phyloP scores from a whole-genome alignment of 495 filamentous ascomycete genomes.

The Penicillium argentinense region DNA sequence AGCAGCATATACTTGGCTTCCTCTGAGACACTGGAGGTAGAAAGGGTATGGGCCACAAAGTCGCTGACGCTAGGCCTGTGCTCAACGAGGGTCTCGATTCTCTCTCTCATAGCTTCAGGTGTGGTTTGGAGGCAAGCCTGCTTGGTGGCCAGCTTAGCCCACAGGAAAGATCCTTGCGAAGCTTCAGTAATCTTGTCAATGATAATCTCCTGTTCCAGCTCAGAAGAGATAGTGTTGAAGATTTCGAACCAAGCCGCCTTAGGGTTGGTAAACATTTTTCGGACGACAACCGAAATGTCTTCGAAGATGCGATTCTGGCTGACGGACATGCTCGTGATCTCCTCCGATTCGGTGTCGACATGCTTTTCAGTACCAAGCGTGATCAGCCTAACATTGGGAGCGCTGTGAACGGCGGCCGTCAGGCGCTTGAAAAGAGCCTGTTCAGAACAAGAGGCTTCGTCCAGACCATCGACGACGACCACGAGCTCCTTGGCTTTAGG shows the following conservation, averaged over 20 bases:
- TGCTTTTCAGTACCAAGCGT: slow-evolving; percentile 32
- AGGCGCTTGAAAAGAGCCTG: slow-evolving; percentile 24
- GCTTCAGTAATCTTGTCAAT: slow-evolving; percentile 36
- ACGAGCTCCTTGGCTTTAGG: slow-evolving; percentile 33
- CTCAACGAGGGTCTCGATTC: slow-evolving; percentile 22
- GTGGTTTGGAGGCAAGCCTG: slow-evolving; percentile 22
- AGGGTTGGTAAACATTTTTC: slow-evolving; percentile 16
- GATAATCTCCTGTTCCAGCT: slow-evolving; percentile 29
- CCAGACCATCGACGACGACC: slow-evolving; percentile 37
- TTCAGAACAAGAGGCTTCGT: slow-evolving; percentile 34
- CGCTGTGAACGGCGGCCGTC: slow-evolving; percentile 18
- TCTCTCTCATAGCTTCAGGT: slow-evolving; percentile 22
- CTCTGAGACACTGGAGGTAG: slow-evolving; percentile 19
- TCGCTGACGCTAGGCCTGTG: slow-evolving; percentile 28
- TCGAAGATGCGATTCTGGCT: slow-evolving; percentile 21
- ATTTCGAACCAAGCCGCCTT: too few relatives aligned
- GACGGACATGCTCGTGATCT: slow-evolving; percentile 18
- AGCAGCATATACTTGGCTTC: slow-evolving; percentile 29
- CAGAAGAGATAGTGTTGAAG: too few relatives aligned
- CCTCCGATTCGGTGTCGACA: slow-evolving; percentile 1
- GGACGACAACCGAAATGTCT: slow-evolving; percentile 27
- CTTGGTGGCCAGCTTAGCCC: slow-evolving; percentile 37
- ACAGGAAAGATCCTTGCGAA: slow-evolving; percentile 37
- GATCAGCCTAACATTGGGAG: slow-evolving; percentile 29
- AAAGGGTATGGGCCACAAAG: slow-evolving; percentile 25